Evolutionary conservation across 495 filamentous ascomycete species (phyloP).

Genomic region (Niebla homalea): DNA sequence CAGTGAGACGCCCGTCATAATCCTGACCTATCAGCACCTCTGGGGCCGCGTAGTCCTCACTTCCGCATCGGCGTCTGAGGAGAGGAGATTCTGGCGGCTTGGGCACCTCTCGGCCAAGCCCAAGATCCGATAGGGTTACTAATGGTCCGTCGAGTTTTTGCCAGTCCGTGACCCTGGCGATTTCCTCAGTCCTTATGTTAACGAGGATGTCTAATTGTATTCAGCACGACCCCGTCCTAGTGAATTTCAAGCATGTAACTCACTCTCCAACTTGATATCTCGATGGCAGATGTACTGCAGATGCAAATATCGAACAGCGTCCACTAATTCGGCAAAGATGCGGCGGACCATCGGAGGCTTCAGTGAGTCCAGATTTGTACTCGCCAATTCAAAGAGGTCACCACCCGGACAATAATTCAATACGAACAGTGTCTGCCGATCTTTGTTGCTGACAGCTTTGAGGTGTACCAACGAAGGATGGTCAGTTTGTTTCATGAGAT

Average conservation of each 20-base stretch:
- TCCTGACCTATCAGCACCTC: constrained; percentile 91
- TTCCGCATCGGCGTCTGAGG: constrained; percentile 81
- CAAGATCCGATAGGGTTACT: constrained; percentile 81
- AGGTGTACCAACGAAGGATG: constrained; percentile 85
- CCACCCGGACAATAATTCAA: constrained; percentile 88
- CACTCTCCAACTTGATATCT: constrained; percentile 97
- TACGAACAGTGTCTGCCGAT: constrained; percentile 67
- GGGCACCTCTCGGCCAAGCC: constrained; percentile 72
- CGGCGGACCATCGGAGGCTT: constrained; percentile 59
- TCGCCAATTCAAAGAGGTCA: constrained; percentile 87
- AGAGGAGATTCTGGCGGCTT: constrained; percentile 55
- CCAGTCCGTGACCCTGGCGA: constrained; percentile 46
- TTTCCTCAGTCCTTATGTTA: constrained; percentile 50
- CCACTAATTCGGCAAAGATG: constrained; percentile 80
- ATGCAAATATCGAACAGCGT: constrained; percentile 78
- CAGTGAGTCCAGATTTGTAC: constrained; percentile 46
- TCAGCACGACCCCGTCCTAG: constrained; percentile 6
- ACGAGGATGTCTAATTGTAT: constrained; percentile 66
- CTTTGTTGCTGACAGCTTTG: constrained; percentile 73
- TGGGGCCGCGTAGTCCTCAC: constrained; percentile 92
- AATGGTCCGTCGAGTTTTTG: constrained; percentile 63
- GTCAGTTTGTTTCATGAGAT: constrained; percentile 73
- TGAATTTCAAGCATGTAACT: constrained; percentile 19
- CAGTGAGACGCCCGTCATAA: constrained; percentile 85
- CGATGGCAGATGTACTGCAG: constrained; percentile 77